Evolutionary conservation across 495 filamentous ascomycete genomes (phyloP), one percentile per base, ranked within the genome.

Genomic region (Trichoderma reesei): DNA sequence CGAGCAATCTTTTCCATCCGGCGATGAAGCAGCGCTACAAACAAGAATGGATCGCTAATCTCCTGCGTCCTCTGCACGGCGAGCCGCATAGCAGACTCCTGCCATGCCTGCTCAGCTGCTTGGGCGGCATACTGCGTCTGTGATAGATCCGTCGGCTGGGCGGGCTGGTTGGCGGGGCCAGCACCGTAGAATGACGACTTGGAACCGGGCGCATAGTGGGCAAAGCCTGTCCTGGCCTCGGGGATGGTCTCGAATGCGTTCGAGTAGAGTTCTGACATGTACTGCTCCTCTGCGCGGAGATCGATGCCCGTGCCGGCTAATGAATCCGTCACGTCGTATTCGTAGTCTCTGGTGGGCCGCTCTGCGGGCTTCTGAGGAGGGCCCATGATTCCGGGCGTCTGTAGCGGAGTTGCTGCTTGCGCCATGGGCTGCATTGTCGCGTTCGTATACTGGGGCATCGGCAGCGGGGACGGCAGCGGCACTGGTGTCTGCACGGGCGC

Each of bases 271-370:
- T 82, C 81, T 26, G 86, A 82, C 63, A 92, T 74, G 65, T 80
- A 85, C 46, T 88, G 86, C 66, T 93, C 90, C 71, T 96, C 92
- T 70, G 88, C 90, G 61, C 84, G 83, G 1, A 96, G 76, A 78
- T 96, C 89, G 64, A 96, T 87, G 60, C 90, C 91, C 31, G 90
- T 88, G 39, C 84, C 87, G 37, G 84, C 82, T 64, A 96, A 71
- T 59, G 91, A 86, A 78, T 96, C 92, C 59, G 83, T 86, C 60
- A 91, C 78, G 42, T 83, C 81, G 59, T 80, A 76, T 63, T 90
- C 85, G 51, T 86, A 83, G 44, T 88, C 84, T 72, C 90, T 91
- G 0, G 80, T 80, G 0, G 86, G 83, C 64, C 85, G 85, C 38
- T 89, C 87, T 8, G 79, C 78, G 18, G 90, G 88, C 61, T 86